Conservation (phyloP, 768 basidiomycete genomes). For the Phlegmacium glaucopus region DNA sequence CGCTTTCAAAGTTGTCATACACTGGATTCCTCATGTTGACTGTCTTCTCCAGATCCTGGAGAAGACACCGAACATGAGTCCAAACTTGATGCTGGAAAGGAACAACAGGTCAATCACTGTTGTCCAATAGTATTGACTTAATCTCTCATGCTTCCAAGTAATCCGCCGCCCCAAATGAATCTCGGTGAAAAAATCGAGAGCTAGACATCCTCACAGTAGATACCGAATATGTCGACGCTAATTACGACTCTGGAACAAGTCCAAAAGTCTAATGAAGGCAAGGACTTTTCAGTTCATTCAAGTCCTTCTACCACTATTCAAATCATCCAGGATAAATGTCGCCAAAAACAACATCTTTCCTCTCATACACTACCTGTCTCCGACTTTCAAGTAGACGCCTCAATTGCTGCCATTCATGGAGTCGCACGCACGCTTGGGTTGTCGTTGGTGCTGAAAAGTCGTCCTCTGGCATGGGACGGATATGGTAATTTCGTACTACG, state of each 20-base stretch:
- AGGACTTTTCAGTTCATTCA: conserved; percentile 59
- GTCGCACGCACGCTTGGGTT: conserved; percentile 65
- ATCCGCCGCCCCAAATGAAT: too few relatives aligned
- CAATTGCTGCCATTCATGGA: conserved; percentile 44
- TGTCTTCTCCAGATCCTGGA: too few relatives aligned
- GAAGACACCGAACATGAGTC: too few relatives aligned
- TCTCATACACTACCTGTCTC: conserved; percentile 56
- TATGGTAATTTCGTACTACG: conserved; percentile 85
- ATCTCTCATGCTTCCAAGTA: too few relatives aligned
- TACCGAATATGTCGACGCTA: conserved; percentile 93
- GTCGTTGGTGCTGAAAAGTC: conserved; percentile 93
- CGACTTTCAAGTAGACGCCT: conserved; percentile 57
- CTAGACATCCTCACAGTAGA: conserved; percentile 92
- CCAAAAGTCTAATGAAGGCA: conserved; percentile 29
- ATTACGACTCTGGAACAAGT: conserved; percentile 67
- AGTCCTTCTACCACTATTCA: conserved; percentile 77
- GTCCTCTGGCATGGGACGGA: conserved; percentile 96
- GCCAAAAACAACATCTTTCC: conserved; percentile 75
- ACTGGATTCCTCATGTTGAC: too few relatives aligned
- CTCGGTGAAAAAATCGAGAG: conserved; percentile 71
- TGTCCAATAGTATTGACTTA: too few relatives aligned
- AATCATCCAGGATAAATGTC: conserved; percentile 84
- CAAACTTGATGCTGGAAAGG: too few relatives aligned
- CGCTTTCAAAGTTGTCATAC: too few relatives aligned
- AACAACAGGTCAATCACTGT: too few relatives aligned